These are phyloP conservation scores for Volvox carteri DNA, from an alignment of 163 green algal genomes.

Conservation along the genomic window DNA sequence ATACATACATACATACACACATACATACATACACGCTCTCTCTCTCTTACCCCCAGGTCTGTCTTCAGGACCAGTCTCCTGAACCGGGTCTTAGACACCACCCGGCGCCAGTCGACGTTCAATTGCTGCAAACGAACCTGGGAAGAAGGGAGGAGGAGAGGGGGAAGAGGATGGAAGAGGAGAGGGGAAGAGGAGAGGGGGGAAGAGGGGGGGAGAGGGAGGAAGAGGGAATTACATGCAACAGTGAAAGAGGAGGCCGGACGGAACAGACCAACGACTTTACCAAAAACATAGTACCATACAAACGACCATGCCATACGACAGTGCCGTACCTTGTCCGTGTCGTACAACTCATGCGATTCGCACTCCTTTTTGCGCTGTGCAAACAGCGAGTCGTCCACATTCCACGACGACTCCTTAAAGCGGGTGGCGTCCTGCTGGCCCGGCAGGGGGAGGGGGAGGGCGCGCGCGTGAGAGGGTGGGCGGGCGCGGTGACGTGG, in stretches of 20 bases:
- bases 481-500: too few species aligned
- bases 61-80: constrained; percentile 40
- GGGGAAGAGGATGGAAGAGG: neutral
- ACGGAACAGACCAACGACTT: neutral
- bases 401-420: constrained; percentile 30
- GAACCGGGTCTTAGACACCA: constrained; percentile 64
- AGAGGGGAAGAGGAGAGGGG: neutral
- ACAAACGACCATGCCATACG: too few species aligned
- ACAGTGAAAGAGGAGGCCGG: neutral
- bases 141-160: neutral
- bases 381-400: constrained; percentile 59
- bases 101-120: constrained; percentile 64
- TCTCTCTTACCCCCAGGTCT: constrained; percentile 51
- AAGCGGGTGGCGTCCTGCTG: neutral
- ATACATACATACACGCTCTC: too few species aligned
- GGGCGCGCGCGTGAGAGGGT: too few species aligned
- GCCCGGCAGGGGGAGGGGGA: neutral
- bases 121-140: constrained; percentile 38
- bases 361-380: constrained; percentile 63
- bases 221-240: too few species aligned
- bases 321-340: constrained; percentile 34
- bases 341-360: constrained; percentile 59
- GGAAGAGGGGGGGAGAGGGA: neutral
- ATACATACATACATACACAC: too few species aligned
- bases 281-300: neutral